A percentile compares a stretch with the other conserved stretches of the same genome.
phyloP scores from a whole-genome alignment of 2,329 filamentous ascomycete genomes.

The Sporothrix pallida region DNA sequence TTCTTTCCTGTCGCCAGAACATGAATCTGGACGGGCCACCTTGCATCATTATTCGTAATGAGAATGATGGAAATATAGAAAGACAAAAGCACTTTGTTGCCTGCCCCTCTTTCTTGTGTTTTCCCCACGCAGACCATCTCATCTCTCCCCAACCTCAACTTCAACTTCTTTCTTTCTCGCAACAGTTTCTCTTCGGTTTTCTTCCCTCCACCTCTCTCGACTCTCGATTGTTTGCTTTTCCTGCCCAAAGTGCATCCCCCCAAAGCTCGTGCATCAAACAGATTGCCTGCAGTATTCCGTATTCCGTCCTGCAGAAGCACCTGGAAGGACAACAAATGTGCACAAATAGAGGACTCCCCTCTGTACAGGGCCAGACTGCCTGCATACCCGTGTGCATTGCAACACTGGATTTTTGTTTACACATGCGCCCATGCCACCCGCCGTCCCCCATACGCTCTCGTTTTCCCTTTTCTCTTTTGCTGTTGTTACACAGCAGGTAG shows the following conservation, averaged over 20 bases:
- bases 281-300: conserved; percentile 6
- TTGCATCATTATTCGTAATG: no score
- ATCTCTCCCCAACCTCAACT: no score
- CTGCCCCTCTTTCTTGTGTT: no score
- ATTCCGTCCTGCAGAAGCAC: background rate
- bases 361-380: background rate
- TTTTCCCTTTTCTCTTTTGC: background rate
- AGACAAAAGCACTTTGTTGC: no score
- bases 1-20: background rate
- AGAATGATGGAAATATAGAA: no score
- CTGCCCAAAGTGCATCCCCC: background rate
- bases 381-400: background rate
- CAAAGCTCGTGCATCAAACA: background rate
- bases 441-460: background rate
- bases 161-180: background rate
- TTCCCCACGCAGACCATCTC: no score
- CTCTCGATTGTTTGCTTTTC: background rate
- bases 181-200: background rate
- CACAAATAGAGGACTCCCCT: no score
- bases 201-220: background rate
- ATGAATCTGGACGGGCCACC: no score
- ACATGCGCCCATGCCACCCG: background rate
- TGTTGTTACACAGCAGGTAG: conserved; percentile 12
- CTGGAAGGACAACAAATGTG: background rate
- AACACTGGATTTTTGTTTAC: conserved; percentile 12